phyloP scores from a whole-genome alignment of 306 rosid species.

The Nissolia schottii region DNA sequence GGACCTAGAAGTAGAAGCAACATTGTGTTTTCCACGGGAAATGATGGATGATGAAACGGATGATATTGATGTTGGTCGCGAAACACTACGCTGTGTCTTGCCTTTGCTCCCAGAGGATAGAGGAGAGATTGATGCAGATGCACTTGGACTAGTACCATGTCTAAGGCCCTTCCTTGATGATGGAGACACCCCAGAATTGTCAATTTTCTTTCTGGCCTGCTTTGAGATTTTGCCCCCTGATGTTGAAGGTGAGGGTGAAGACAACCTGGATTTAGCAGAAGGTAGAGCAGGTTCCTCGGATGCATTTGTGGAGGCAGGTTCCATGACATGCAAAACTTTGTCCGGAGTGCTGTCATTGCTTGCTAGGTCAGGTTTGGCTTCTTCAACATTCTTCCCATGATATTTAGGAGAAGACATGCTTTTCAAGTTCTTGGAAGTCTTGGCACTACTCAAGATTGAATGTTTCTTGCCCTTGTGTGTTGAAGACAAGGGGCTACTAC shows the following conservation, averaged over 20 bases:
- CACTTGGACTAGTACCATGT: slow-evolving; percentile 20
- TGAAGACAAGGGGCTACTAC: slow-evolving; percentile 25
- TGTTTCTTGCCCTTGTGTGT: slow-evolving; percentile 29
- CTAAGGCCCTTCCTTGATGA: slow-evolving; percentile 40
- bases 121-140: neutral
- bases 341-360: slow-evolving; percentile 37
- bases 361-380: slow-evolving; percentile 22
- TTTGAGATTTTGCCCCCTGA: slow-evolving; percentile 30
- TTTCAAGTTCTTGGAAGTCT: slow-evolving; percentile 19
- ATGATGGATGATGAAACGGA: slow-evolving; percentile 17
- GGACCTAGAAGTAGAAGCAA: slow-evolving; percentile 18
- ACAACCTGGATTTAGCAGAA: slow-evolving; percentile 20
- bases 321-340: slow-evolving; percentile 38
- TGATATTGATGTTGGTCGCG: slow-evolving; percentile 7
- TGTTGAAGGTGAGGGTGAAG: slow-evolving; percentile 27
- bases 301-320: slow-evolving; percentile 34
- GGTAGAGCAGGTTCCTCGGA: slow-evolving; percentile 23
- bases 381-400: slow-evolving; percentile 12
- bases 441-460: slow-evolving; percentile 20
- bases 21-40: slow-evolving; percentile 32
- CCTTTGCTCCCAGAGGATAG: slow-evolving; percentile 23
- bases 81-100: slow-evolving; percentile 22
- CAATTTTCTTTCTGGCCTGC: slow-evolving; percentile 24
- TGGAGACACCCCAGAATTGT: slow-evolving; percentile 17
- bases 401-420: slow-evolving; percentile 12